A percentile compares a stretch with the other conserved stretches of the same genome.
phyloP scores from a whole-genome alignment of 441 rosid species.

The Jatropha multifida region DNA sequence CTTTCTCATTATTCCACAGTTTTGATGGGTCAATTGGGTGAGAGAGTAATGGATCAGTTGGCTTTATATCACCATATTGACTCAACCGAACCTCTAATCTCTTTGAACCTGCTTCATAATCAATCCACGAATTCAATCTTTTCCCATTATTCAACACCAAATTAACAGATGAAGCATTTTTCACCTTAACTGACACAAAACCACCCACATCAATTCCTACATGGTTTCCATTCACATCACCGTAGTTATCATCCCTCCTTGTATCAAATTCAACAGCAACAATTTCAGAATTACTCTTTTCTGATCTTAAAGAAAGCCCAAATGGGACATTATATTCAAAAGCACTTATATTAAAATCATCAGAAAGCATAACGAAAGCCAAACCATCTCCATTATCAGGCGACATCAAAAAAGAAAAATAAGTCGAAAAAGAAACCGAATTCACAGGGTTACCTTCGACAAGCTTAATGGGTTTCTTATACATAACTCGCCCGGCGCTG shows the following conservation, averaged over 20 bases:
- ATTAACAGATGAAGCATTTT: slow-evolving; percentile 41
- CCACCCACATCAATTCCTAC: slow-evolving; percentile 53
- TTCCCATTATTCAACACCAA: slow-evolving; percentile 39
- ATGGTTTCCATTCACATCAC: slow-evolving; percentile 49
- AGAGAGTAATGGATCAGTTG: slow-evolving; percentile 45
- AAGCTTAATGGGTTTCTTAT: slow-evolving; percentile 69
- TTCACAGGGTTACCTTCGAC: slow-evolving; percentile 54
- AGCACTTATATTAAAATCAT: slow-evolving; percentile 33
- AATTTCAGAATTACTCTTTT: slow-evolving; percentile 25
- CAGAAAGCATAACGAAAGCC: slow-evolving; percentile 67
- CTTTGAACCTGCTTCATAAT: slow-evolving; percentile 57
- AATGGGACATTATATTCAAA: slow-evolving; percentile 44
- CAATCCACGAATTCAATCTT: slow-evolving; percentile 60
- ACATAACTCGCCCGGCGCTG: slow-evolving; percentile 60
- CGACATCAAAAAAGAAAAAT: slow-evolving; percentile 65
- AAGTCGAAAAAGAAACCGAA: slow-evolving; percentile 60
- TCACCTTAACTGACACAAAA: slow-evolving; percentile 38
- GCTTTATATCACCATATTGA: slow-evolving; percentile 36
- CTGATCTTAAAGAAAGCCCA: slow-evolving; percentile 43
- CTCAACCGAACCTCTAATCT: slow-evolving; percentile 63
- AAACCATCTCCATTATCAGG: slow-evolving; percentile 51
- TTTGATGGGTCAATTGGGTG: slow-evolving; percentile 49
- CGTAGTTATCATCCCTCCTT: slow-evolving; percentile 27
- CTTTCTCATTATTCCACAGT: slow-evolving; percentile 45
- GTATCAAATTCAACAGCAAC: slow-evolving; percentile 57